Evolutionary conservation across 768 basidiomycete species (phyloP), one percentile per base, ranked within the genome.

Genomic region (Phylloporus sp.): DNA sequence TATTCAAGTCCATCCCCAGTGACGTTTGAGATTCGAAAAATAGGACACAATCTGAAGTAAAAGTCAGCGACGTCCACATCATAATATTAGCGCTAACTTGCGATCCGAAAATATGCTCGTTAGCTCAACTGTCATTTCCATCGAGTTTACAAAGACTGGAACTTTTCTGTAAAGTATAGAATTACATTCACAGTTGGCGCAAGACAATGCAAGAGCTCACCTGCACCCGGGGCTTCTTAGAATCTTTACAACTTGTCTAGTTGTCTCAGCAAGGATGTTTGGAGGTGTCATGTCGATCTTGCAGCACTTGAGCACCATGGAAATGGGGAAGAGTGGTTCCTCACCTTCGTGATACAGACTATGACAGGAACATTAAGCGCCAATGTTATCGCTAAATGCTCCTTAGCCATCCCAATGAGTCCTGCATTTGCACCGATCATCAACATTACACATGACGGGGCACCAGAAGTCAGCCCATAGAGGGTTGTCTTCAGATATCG

Each of bases 391-490:
- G 97, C 92, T 11, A 99, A 74, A 69, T 99, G 97, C 68, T 99
- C 97, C 70, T 97, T 93, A 29, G 87, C 91, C 91, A 93, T 92
- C 46, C 91, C 81, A 56, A 92, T 91, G 36, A 92, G 67, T 8
- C 91, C 91, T 2, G 97, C 95, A 66, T 99, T 98, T 8, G 85
- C 94, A 20, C 95, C 97, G 11, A 98, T 90, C 73, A 95, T 95
- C 41, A 99, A 75, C 49, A 97, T 84, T 12, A 91, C 88, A 65
- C 88, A 95, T 51, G 84, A 95, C 49, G 95, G 94, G 0, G 92
- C 87, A 26, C 93, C 92, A 5, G 94, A 95, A 0, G 95, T 97
- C 45, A 99, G 71, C 0, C 97, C 95, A 60, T 95, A 97, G 44
- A 98, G 71, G 5, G 95, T 98, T 0, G 95, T 98, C 73, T 91